These are phyloP conservation scores for Thermothelomyces thermophilus DNA, from an alignment of 2,329 filamentous ascomycete species.

Conservation along the genomic window DNA sequence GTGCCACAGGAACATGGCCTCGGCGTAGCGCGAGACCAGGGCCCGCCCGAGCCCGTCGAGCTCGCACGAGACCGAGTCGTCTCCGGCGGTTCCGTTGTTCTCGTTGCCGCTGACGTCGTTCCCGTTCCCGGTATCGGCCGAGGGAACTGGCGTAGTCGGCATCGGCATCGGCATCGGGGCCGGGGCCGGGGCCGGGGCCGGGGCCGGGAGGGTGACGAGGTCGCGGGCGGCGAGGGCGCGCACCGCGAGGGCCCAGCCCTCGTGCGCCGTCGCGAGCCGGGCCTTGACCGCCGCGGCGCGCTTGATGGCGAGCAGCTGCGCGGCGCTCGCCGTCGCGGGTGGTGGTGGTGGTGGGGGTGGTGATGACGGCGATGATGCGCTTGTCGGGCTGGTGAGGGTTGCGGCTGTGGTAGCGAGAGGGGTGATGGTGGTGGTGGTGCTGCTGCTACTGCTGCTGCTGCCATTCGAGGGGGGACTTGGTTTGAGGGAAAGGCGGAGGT, in stretches of 20 bases:
- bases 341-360: neutral
- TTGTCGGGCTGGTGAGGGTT: too few species aligned
- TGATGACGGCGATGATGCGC: too few species aligned
- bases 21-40: neutral
- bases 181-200: too few species aligned
- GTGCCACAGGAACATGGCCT: neutral
- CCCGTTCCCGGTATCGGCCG: too few species aligned
- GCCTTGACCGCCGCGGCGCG: neutral
- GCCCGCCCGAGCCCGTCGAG: constrained; percentile 4
- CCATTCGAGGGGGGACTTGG: too few species aligned
- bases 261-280: neutral
- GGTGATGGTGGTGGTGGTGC: too few species aligned
- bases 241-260: neutral
- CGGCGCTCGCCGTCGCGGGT: neutral
- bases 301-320: neutral
- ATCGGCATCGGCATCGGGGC: too few species aligned
- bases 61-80: neutral
- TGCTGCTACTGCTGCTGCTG: too few species aligned
- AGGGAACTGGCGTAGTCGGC: neutral
- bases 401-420: too few species aligned
- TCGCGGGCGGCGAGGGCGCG: neutral
- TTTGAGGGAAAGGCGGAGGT: too few species aligned
- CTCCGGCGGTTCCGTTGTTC: too few species aligned
- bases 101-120: too few species aligned
- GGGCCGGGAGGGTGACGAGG: neutral